Evolutionary conservation across 345 rosid species (phyloP).

Genomic region (Acer saccharum): DNA sequence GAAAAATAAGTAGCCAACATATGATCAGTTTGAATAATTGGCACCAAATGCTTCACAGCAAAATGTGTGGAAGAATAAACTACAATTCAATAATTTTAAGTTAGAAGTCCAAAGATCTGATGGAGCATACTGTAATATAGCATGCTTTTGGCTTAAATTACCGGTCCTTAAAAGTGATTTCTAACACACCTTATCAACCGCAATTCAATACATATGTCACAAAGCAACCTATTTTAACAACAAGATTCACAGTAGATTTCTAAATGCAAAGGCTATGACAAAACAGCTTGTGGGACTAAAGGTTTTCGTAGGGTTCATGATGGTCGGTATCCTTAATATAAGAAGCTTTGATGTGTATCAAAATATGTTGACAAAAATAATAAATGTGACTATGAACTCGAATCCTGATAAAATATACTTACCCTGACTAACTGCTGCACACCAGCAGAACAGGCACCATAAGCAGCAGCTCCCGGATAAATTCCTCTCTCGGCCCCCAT

Average conservation of each 20-base stretch:
- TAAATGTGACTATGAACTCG: background rate
- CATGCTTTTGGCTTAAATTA: background rate
- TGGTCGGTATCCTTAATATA: background rate
- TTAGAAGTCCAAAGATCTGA: background rate
- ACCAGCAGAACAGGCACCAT: constrained; percentile 71
- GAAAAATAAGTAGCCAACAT: background rate
- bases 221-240: too few species aligned
- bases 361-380: background rate
- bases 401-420: constrained; percentile 17
- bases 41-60: background rate
- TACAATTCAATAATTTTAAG: background rate
- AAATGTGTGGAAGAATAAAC: background rate
- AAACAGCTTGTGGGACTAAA: background rate
- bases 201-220: background rate
- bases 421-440: constrained; percentile 85
- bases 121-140: background rate
- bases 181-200: background rate
- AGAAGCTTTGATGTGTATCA: background rate
- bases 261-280: background rate
- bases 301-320: background rate
- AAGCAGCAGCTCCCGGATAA: constrained; percentile 84
- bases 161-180: background rate
- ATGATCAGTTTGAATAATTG: background rate
- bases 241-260: background rate
- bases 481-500: constrained; percentile 81